Evolutionary conservation across 2,329 filamentous ascomycete species (phyloP).

Genomic region (Trichoderma lentiforme): DNA sequence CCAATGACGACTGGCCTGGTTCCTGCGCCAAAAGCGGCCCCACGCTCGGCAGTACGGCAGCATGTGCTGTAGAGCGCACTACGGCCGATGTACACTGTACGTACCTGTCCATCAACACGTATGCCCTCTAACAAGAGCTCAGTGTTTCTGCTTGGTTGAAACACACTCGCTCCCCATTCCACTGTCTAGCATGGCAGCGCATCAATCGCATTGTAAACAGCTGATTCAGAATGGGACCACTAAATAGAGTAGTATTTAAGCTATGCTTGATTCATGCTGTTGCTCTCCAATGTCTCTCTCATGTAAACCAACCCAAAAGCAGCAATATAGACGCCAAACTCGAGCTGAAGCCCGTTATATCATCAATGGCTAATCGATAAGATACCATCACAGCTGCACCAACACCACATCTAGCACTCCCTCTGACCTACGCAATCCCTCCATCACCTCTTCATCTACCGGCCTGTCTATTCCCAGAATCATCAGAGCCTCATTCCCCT

Average conservation of each 20-base stretch:
- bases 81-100: not conserved
- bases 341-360: no score
- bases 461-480: slow-evolving; percentile 70
- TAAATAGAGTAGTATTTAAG: not conserved
- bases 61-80: not conserved
- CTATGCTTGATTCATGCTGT: not conserved
- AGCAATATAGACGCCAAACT: no score
- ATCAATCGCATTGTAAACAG: not conserved
- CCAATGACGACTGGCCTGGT: slow-evolving; percentile 9
- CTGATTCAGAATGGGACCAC: not conserved
- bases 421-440: slow-evolving; percentile 46
- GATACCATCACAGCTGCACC: slow-evolving; percentile 38
- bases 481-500: slow-evolving; percentile 64
- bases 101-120: not conserved
- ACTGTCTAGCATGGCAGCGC: not conserved
- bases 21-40: slow-evolving; percentile 16
- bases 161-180: not conserved
- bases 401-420: slow-evolving; percentile 56
- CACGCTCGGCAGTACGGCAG: slow-evolving; percentile 1
- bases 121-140: not conserved
- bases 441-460: slow-evolving; percentile 55
- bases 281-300: not conserved
- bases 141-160: not conserved
- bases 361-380: not conserved
- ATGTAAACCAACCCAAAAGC: not conserved